Base-by-base conservation (phyloP, 352 stramenopile species). In the Phytophthora europaea region DNA sequence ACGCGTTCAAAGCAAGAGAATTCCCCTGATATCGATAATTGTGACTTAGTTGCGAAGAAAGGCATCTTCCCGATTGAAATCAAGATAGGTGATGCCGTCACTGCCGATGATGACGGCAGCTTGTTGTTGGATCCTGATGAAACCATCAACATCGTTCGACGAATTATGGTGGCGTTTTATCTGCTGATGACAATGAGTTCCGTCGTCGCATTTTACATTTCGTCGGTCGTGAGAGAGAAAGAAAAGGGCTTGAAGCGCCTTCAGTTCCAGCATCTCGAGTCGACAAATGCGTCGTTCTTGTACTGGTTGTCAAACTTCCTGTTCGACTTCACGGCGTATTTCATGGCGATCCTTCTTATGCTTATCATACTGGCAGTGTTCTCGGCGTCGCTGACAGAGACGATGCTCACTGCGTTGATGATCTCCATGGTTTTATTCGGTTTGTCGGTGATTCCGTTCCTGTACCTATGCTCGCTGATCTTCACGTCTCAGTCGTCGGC, bases 141-240 rank as follows among this genome's bases (percentile, higher is more conserved):
- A 61, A 75, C 77, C 5, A 52, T 81, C 31, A 76, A 69, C 22
- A 61, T 85, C 18, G 61, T 80, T 12, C 75, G 53, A 90, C 99
- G 86, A 79, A 99, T 93, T 77, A 97, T 74, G 97, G 97, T 94
- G 65, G 98, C 64, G 61, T 97, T 85, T 84, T 99, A 89, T 70
- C 68, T 87, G 31, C 79, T 92, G 22, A 58, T 93, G 47, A 90
- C 80, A 9, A 67, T 92, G 50, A 92, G 79, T 63, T 90, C 84
- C 6, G 82, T 94, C 36, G 76, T 82, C 12, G 80, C 84, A n/a
- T 91, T 87, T 57, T 93, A 93, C 52, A 78, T 89, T 9, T 80
- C 85, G 1, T 75, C 76, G 16, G 60, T 93, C 1, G 89, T 94
- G 47, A 87, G 90, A 57, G 89, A 96, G 48, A 82, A 81, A n/a